Conservation (phyloP, 176 grass and related monocot species). For the Carex scoparia region DNA sequence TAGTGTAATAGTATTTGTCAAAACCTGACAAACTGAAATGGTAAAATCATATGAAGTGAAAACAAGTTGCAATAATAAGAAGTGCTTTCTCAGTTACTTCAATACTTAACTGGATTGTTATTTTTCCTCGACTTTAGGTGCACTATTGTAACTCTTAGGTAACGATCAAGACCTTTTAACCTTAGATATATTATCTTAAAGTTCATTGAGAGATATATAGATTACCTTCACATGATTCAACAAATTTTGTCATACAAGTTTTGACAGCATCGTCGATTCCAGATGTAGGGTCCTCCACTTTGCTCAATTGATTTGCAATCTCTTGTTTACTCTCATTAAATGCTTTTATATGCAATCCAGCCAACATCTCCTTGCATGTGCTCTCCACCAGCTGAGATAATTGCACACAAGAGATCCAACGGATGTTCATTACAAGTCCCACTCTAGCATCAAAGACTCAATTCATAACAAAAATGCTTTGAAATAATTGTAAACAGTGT, state of each 20-base stretch:
- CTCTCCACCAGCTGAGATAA: conserved; percentile 16
- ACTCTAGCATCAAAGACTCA: not conserved
- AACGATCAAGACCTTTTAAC: not conserved
- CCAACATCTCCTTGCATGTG: not conserved
- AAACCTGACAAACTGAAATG: not conserved
- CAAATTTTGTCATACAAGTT: conserved; percentile 15
- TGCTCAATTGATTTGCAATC: conserved; percentile 18
- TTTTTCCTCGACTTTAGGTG: not conserved
- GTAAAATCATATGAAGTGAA: not conserved
- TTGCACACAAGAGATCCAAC: not conserved
- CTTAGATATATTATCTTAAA: not conserved
- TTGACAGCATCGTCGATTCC: conserved; percentile 3
- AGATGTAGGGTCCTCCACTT: not conserved
- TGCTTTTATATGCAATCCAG: conserved; percentile 5
- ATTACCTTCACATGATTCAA: conserved; percentile 23
- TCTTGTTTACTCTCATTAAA: conserved; percentile 1
- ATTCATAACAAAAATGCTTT: not conserved
- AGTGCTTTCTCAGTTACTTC: not conserved
- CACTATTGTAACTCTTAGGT: not conserved
- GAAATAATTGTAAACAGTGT: conserved; percentile 14
- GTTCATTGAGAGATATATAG: not conserved
- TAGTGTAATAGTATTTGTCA: not conserved
- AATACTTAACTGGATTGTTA: not conserved
- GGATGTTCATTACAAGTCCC: not conserved
- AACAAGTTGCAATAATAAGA: not conserved